A percentile compares a stretch with the other conserved stretches of the same genome.
phyloP scores from a whole-genome alignment of 768 basidiomycete species.

The Podaxis rugospora region DNA sequence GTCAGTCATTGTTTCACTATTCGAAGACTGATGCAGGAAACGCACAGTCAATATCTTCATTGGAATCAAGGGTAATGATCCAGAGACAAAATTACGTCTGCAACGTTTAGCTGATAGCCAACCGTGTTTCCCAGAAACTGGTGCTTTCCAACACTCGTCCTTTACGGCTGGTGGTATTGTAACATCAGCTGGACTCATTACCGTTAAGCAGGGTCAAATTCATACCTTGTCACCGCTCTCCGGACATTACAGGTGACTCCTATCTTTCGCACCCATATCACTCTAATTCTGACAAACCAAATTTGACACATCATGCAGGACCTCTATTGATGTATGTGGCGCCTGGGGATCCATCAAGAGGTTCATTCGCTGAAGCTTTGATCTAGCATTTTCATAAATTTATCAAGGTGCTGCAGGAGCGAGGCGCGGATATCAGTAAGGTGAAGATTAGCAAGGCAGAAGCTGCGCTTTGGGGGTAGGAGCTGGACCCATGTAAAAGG shows the following conservation, averaged over 20 bases:
- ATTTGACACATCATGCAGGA: slow-evolving; percentile 25
- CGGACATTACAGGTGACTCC: slow-evolving; percentile 54
- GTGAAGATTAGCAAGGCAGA: slow-evolving; percentile 61
- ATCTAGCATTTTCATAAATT: slow-evolving; percentile 56
- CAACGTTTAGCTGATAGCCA: not conserved
- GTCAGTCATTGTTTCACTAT: not conserved
- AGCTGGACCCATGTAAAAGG: not conserved
- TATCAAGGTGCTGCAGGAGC: slow-evolving; percentile 43
- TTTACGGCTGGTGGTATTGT: slow-evolving; percentile 55
- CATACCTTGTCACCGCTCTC: slow-evolving; percentile 59
- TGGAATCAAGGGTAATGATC: slow-evolving; percentile 51
- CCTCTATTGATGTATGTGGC: slow-evolving; percentile 43
- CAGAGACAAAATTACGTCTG: not conserved
- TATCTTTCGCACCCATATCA: not conserved
- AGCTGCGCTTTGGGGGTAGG: slow-evolving; percentile 50
- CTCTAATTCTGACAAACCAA: not conserved
- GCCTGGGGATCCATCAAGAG: not conserved
- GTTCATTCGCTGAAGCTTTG: not conserved
- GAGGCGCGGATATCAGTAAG: slow-evolving; percentile 55
- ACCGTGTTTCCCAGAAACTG: slow-evolving; percentile 32
- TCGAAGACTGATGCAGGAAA: not conserved
- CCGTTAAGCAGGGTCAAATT: slow-evolving; percentile 57
- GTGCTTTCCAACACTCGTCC: slow-evolving; percentile 64
- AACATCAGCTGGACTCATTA: slow-evolving; percentile 62
- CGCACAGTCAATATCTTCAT: slow-evolving; percentile 56